Evolutionary conservation across 2,329 filamentous ascomycete species (phyloP), one percentile per base, ranked within the genome.

Genomic region (Allantophomopsis cytisporea): DNA sequence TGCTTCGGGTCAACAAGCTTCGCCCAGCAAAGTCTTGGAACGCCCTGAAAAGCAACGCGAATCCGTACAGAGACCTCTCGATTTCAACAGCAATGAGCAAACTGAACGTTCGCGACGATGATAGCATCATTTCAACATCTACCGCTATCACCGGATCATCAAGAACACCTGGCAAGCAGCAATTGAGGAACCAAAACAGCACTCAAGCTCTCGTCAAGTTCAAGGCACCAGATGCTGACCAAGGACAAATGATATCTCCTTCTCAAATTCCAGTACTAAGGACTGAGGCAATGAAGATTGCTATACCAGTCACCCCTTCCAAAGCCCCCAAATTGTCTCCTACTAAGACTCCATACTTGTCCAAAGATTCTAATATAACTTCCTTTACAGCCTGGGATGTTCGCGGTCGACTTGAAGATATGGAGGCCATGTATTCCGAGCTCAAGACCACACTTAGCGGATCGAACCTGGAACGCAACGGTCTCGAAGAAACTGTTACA

Each of bases 381-480:
- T 60, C 56, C 28, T 73, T 66, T 60, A 46, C 71, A 84, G 82
- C 73, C 52, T 89, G 81, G 71, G 86, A 95, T 56, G 76, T 87
- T 48, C 80, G 87, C 50, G 74, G 74, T 44, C 76, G 80, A 47
- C 71, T 95, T 48, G 77, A 79, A 45, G 72, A 77, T 43, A 80
- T 95, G 61, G 84, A 94, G 51, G 66, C 68, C 14, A 70, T 89
- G 51, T 86, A 86, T 54, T 69, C 72, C 36, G 66, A 71, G 43
- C 67, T 96, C 45, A 80, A 81, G 52, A 70, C 80, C 42, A 79
- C 82, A 46, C 76, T 95, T 54, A 76, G 76, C 42, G 70, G 71
- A 23, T 78, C 82, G 16, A 69, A 80, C 10, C 71, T 70, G 32
- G 78, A 85, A 40, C 78, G 75, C 49, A 79, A 73, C 41, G 71